phyloP scores from a whole-genome alignment of 345 rosid genomes.

The Populus davidiana region DNA sequence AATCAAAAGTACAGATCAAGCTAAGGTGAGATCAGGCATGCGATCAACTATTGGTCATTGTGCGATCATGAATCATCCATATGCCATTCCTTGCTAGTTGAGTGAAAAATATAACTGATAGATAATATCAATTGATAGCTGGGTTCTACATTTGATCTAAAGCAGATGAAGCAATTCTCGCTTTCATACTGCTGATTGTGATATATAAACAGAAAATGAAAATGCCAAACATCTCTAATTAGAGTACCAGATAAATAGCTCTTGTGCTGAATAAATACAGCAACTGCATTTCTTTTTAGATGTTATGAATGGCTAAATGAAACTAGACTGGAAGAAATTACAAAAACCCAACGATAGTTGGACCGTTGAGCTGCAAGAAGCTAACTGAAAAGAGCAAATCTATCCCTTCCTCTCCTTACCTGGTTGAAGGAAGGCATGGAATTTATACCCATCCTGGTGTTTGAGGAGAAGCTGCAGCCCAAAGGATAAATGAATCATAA shows the following conservation, averaged over 20 bases:
- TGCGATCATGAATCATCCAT: neutral
- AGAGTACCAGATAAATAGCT: neutral
- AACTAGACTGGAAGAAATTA: neutral
- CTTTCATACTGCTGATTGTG: neutral
- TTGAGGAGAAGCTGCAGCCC: neutral
- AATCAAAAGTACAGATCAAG: neutral
- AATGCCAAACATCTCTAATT: neutral
- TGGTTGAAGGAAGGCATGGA: neutral
- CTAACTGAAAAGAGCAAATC: neutral
- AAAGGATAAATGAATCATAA: neutral
- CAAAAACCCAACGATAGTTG: conserved; percentile 2
- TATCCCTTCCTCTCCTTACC: neutral
- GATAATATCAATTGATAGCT: neutral
- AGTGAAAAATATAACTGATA: neutral
- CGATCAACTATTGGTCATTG: neutral
- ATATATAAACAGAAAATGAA: conserved; percentile 1
- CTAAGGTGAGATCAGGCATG: neutral
- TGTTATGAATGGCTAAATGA: neutral
- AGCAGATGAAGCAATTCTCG: neutral
- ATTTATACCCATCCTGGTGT: neutral
- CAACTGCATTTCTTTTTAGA: neutral
- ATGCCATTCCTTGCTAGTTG: neutral
- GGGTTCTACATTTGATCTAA: neutral
- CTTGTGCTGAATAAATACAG: neutral
- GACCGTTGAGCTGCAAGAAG: neutral